phyloP scores from a whole-genome alignment of 768 basidiomycete species.

The Daedalea quercina region DNA sequence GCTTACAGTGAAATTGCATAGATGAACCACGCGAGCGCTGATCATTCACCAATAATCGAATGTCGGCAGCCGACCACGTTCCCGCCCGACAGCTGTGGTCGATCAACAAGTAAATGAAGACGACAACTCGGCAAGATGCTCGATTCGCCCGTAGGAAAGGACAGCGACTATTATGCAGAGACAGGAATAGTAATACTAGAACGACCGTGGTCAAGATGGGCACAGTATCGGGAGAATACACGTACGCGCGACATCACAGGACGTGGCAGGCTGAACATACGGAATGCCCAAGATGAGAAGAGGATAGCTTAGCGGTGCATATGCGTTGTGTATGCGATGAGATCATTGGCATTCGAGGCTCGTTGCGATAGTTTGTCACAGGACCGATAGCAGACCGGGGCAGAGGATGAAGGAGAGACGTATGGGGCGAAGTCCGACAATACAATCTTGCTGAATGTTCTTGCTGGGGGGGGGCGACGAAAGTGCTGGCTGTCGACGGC shows the following conservation, averaged over 20 bases:
- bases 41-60: too few relatives aligned
- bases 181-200: neutral
- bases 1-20: too few relatives aligned
- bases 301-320: neutral
- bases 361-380: slow-evolving; percentile 1
- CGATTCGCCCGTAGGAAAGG: too few relatives aligned
- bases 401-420: neutral
- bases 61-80: too few relatives aligned
- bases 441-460: neutral
- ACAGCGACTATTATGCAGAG: neutral
- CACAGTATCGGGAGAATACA: slow-evolving; percentile 8
- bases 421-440: neutral
- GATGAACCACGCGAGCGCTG: too few relatives aligned
- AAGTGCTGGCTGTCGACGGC: neutral
- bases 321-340: slow-evolving; percentile 3
- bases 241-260: slow-evolving; percentile 6
- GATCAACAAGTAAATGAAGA: too few relatives aligned
- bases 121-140: too few relatives aligned
- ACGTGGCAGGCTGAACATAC: slow-evolving; percentile 4
- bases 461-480: too few relatives aligned
- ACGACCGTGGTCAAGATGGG: neutral
- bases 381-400: neutral
- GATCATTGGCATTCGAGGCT: slow-evolving; percentile 1
- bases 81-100: too few relatives aligned
- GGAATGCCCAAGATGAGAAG: slow-evolving; percentile 9